phyloP scores from a whole-genome alignment of 164 flowering plant species.

The Sextonia rubra region DNA sequence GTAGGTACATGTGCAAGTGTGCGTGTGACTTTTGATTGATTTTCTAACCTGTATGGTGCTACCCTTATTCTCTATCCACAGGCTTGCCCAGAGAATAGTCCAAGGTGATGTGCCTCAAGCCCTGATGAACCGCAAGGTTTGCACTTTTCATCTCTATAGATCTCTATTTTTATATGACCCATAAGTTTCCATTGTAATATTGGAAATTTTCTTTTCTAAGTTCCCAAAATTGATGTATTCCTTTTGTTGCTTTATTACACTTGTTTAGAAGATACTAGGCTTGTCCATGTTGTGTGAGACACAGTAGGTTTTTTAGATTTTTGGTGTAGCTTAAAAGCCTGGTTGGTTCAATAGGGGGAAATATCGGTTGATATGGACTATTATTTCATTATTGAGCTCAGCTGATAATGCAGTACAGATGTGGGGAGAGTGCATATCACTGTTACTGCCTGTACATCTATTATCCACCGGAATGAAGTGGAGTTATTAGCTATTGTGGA shows the following conservation, averaged over 20 bases:
- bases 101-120: slow-evolving; percentile 99
- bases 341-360: too few relatives aligned
- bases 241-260: too few relatives aligned
- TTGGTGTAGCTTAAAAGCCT: too few relatives aligned
- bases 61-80: slow-evolving; percentile 21
- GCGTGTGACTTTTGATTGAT: not conserved
- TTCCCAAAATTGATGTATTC: not conserved
- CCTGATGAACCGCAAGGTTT: slow-evolving; percentile 80
- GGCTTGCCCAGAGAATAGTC: slow-evolving; percentile 98
- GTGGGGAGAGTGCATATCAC: too few relatives aligned
- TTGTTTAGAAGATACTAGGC: not conserved
- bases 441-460: too few relatives aligned
- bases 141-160: not conserved
- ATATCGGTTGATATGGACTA: too few relatives aligned
- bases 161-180: not conserved
- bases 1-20: not conserved
- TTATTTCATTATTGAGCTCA: too few relatives aligned
- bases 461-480: too few relatives aligned
- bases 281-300: not conserved
- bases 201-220: not conserved
- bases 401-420: too few relatives aligned
- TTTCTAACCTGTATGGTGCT: not conserved
- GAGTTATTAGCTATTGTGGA: too few relatives aligned
- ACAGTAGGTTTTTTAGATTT: too few relatives aligned
- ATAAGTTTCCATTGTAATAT: too few relatives aligned